phyloP scores from a whole-genome alignment of 495 filamentous ascomycete genomes.

The Tuber umbilicatum region DNA sequence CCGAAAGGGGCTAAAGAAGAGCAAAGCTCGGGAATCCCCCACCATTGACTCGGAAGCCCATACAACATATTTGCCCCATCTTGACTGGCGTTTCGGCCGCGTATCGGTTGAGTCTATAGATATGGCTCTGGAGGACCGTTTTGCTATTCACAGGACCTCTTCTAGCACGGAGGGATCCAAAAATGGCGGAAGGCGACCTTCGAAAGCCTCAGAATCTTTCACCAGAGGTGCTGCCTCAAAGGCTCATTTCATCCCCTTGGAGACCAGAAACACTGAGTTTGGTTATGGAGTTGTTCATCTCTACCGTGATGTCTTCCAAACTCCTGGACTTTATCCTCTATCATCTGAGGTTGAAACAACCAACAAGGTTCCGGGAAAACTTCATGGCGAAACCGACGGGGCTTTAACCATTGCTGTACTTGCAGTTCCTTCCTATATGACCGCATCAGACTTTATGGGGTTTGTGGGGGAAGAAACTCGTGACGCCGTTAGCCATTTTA shows the following conservation, averaged over 20 bases:
- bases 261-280: slow-evolving; percentile 68
- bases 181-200: neutral
- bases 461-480: slow-evolving; percentile 87
- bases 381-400: slow-evolving; percentile 43
- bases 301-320: slow-evolving; percentile 78
- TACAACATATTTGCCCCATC: slow-evolving; percentile 8
- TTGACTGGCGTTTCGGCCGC: slow-evolving; percentile 59
- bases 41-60: neutral
- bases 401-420: slow-evolving; percentile 85
- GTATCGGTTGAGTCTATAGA: slow-evolving; percentile 63
- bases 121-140: slow-evolving; percentile 48
- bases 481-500: slow-evolving; percentile 84
- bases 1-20: slow-evolving; percentile 13
- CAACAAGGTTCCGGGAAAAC: slow-evolving; percentile 18
- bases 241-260: slow-evolving; percentile 68
- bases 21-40: slow-evolving; percentile 27
- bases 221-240: slow-evolving; percentile 49
- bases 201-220: slow-evolving; percentile 10
- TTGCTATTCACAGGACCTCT: slow-evolving; percentile 39
- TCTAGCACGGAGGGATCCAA: slow-evolving; percentile 30
- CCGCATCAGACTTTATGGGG: slow-evolving; percentile 81
- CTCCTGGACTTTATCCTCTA: slow-evolving; percentile 49
- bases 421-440: slow-evolving; percentile 89
- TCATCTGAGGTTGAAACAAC: slow-evolving; percentile 13
- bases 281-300: slow-evolving; percentile 92